These are phyloP conservation scores for Hemileccinum impolitum DNA, from an alignment of 768 basidiomycete species.

Conservation along the genomic window DNA sequence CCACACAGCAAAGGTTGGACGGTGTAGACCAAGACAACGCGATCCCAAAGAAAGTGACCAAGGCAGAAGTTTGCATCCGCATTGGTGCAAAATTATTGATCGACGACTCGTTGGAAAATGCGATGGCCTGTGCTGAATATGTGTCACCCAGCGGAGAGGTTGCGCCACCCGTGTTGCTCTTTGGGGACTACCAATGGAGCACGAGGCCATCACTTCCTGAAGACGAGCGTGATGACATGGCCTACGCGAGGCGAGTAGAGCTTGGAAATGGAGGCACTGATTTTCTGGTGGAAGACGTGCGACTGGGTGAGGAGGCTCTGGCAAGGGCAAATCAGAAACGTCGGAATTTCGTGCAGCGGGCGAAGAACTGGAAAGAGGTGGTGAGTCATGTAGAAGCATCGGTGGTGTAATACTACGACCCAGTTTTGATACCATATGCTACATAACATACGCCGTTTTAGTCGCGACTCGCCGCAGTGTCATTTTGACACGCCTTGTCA, in stretches of 20 bases:
- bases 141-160: slow-evolving; percentile 7
- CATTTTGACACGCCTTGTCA: background rate
- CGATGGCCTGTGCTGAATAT: slow-evolving; percentile 49
- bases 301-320: slow-evolving; percentile 31
- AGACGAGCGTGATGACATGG: slow-evolving; percentile 49
- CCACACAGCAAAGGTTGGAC: slow-evolving; percentile 38
- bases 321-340: slow-evolving; percentile 43
- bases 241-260: slow-evolving; percentile 49
- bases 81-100: slow-evolving; percentile 65
- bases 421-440: slow-evolving; percentile 1
- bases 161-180: slow-evolving; percentile 62
- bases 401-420: background rate
- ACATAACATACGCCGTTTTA: too few species aligned
- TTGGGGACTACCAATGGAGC: slow-evolving; percentile 79
- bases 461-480: too few species aligned
- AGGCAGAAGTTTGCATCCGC: slow-evolving; percentile 68
- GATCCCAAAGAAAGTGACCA: slow-evolving; percentile 54
- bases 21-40: slow-evolving; percentile 29
- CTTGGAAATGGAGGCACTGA: slow-evolving; percentile 42
- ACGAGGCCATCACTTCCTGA: slow-evolving; percentile 46
- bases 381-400: slow-evolving; percentile 42
- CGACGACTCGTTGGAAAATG: slow-evolving; percentile 82
- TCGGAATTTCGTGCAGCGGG: slow-evolving; percentile 44
- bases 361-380: slow-evolving; percentile 62
- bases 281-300: slow-evolving; percentile 53